Evolutionary conservation across 2,329 filamentous ascomycete genomes (phyloP).

Genomic region (Hortaea sp.): DNA sequence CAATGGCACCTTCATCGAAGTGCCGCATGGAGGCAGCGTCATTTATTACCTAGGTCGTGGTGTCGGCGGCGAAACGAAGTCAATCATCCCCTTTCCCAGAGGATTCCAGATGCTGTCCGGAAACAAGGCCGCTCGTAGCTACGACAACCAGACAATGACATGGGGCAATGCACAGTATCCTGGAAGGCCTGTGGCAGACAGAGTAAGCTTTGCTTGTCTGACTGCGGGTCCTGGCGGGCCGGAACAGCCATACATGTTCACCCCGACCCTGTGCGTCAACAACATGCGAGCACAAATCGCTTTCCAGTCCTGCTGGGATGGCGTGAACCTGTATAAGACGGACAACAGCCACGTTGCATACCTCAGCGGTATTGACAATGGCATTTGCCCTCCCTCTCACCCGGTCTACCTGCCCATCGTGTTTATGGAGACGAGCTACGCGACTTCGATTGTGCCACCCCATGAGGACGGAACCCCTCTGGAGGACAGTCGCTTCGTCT

Average conservation of each 20-base stretch:
- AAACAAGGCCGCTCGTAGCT: slow-evolving; percentile 46
- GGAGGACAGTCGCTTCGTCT: slow-evolving; percentile 33
- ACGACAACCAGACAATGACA: slow-evolving; percentile 26
- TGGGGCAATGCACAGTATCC: slow-evolving; percentile 26
- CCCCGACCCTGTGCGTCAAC: slow-evolving; percentile 22
- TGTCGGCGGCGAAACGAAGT: slow-evolving; percentile 41
- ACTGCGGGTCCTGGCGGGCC: slow-evolving; percentile 13
- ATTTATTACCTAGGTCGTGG: slow-evolving; percentile 56
- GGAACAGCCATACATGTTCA: slow-evolving; percentile 23
- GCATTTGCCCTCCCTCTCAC: slow-evolving; percentile 32
- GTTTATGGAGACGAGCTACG: slow-evolving; percentile 33
- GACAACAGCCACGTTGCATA: slow-evolving; percentile 35
- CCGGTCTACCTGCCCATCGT: slow-evolving; percentile 29
- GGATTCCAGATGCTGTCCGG: slow-evolving; percentile 65
- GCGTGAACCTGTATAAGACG: slow-evolving; percentile 25
- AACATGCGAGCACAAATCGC: slow-evolving; percentile 29
- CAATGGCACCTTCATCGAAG: slow-evolving; percentile 32
- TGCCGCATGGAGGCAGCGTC: slow-evolving; percentile 54
- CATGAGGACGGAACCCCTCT: slow-evolving; percentile 11
- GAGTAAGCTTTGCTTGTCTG: slow-evolving; percentile 34
- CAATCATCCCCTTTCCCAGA: slow-evolving; percentile 54
- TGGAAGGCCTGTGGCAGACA: slow-evolving; percentile 39
- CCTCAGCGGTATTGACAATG: slow-evolving; percentile 29
- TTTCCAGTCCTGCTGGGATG: slow-evolving; percentile 30
- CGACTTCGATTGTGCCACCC: slow-evolving; percentile 24